A percentile compares a stretch with the other conserved stretches of the same genome.
Evolutionary conservation across 2,329 filamentous ascomycete genomes (phyloP).

Genomic region (Cytospora leucostoma): DNA sequence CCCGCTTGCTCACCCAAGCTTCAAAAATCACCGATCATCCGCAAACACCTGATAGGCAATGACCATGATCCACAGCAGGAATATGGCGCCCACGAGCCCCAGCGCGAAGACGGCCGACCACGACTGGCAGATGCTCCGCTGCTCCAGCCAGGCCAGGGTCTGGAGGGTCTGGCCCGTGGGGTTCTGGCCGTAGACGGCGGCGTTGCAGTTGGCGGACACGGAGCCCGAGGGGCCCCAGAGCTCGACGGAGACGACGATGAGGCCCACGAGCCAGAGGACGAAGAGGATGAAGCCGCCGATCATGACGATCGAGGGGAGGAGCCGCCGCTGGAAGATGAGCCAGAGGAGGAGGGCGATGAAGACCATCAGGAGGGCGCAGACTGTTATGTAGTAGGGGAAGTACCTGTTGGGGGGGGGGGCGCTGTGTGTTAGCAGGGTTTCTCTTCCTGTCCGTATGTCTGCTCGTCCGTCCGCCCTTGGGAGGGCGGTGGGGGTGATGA

Average conservation of each 20-base stretch:
- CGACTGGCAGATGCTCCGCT: conserved; percentile 62
- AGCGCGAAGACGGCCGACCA: conserved; percentile 69
- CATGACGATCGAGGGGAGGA: conserved; percentile 63
- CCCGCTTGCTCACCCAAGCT: conserved; percentile 26
- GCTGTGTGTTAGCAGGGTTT: too few relatives aligned
- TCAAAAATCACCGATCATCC: conserved; percentile 34
- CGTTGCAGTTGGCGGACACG: conserved; percentile 61
- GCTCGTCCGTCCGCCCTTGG: too few relatives aligned
- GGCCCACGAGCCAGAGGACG: conserved; percentile 66
- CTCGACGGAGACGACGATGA: conserved; percentile 63
- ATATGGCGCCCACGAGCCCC: conserved; percentile 59
- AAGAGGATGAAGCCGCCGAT: conserved; percentile 67
- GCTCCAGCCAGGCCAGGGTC: conserved; percentile 65
- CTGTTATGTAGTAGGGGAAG: conserved; percentile 66
- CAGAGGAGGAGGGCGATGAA: conserved; percentile 68
- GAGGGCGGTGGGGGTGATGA: too few relatives aligned
- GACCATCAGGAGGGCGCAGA: conserved; percentile 58
- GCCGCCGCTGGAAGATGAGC: conserved; percentile 61
- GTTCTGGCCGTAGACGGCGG: conserved; percentile 55
- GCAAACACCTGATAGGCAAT: conserved; percentile 67
- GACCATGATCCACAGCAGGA: conserved; percentile 68
- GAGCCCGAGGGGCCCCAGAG: conserved; percentile 62
- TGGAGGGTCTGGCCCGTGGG: conserved; percentile 53
- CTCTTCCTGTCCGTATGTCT: too few relatives aligned
- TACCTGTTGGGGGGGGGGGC: conserved; percentile 51